Percentiles rank a stretch among this genome's conserved stretches.
Conservation (phyloP, 306 rosid genomes). For the Erythrophleum fordii region DNA sequence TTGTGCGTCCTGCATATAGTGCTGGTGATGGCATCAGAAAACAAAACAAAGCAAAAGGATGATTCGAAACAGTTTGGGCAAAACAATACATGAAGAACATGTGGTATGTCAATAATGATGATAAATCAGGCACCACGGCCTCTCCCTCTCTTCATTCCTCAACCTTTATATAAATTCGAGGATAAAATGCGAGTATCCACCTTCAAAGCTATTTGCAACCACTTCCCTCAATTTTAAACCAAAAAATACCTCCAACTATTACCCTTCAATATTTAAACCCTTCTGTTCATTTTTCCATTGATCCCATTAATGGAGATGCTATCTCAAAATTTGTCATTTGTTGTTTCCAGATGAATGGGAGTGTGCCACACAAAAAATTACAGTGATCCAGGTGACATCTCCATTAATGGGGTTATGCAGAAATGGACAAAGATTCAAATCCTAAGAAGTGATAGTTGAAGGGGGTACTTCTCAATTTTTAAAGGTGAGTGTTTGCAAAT, state of each 20-base stretch:
- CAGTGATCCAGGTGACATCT: neutral
- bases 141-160: neutral
- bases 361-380: neutral
- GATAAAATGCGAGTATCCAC: neutral
- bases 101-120: neutral
- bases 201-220: neutral
- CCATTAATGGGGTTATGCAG: neutral
- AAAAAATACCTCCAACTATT: neutral
- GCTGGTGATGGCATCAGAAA: conserved; percentile 28
- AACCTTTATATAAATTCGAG: neutral
- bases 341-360: neutral
- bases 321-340: neutral
- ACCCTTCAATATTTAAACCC: neutral
- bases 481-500: neutral
- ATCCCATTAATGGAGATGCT: neutral
- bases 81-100: neutral
- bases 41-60: conserved; percentile 17
- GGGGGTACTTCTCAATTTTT: neutral
- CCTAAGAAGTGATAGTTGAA: neutral
- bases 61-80: neutral
- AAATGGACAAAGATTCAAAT: neutral
- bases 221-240: too few species aligned
- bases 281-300: neutral
- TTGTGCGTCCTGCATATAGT: conserved; percentile 57
- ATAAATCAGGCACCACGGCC: conserved; percentile 20